phyloP scores from a whole-genome alignment of 441 rosid species.

The Eutrema salsugineum region DNA sequence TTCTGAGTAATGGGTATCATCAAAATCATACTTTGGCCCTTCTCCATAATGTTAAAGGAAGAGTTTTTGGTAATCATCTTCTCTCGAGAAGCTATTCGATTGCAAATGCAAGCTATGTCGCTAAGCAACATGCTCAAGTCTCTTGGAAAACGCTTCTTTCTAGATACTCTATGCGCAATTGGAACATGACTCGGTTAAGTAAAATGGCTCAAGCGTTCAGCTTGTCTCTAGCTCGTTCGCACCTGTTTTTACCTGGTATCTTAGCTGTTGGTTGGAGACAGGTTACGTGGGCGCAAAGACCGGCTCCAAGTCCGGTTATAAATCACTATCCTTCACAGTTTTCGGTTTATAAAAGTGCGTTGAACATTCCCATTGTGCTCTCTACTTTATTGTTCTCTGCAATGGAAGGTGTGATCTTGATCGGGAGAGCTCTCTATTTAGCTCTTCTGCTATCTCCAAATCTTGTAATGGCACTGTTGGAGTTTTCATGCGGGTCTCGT shows the following conservation, averaged over 20 bases:
- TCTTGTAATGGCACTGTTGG: constrained; percentile 47
- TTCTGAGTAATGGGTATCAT: constrained; percentile 29
- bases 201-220: constrained; percentile 48
- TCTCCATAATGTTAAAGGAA: constrained; percentile 32
- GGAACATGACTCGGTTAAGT: constrained; percentile 30
- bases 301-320: constrained; percentile 24
- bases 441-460: constrained; percentile 45
- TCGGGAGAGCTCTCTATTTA: constrained; percentile 47
- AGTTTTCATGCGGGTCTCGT: constrained; percentile 34
- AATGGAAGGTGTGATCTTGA: constrained; percentile 37
- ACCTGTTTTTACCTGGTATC: constrained; percentile 37
- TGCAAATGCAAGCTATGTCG: constrained; percentile 34
- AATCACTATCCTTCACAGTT: constrained; percentile 27
- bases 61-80: constrained; percentile 19
- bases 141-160: constrained; percentile 45
- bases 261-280: constrained; percentile 38
- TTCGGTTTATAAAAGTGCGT: constrained; percentile 35
- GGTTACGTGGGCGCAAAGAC: constrained; percentile 41
- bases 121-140: constrained; percentile 35
- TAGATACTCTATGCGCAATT: constrained; percentile 24
- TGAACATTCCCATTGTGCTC: constrained; percentile 36
- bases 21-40: constrained; percentile 25
- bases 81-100: constrained; percentile 43
- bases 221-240: constrained; percentile 45
- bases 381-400: constrained; percentile 36